These are phyloP conservation scores for Exophiala dermatitidis DNA, from an alignment of 2,329 filamentous ascomycete genomes.

Conservation along the genomic window DNA sequence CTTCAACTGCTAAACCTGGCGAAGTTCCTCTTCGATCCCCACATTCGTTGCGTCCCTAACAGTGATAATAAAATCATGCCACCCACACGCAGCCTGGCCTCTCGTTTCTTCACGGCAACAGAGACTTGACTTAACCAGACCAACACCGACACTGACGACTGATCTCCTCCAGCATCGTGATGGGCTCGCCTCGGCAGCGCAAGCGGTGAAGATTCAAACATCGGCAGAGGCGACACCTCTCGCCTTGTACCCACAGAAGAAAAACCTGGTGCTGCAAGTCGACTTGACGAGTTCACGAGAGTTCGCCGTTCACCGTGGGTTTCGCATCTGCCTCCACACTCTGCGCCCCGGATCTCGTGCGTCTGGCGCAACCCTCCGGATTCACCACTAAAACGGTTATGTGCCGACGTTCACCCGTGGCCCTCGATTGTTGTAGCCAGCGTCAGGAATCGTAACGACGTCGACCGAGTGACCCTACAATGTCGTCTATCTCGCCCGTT, in stretches of 20 bases:
- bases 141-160: too few species aligned
- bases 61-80: too few species aligned
- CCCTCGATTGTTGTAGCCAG: constrained; percentile 1
- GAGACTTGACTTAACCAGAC: too few species aligned
- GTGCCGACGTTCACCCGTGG: constrained; percentile 23
- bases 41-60: too few species aligned
- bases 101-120: too few species aligned
- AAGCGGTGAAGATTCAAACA: background rate
- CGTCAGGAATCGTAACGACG: constrained; percentile 1
- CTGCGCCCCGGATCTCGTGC: constrained; percentile 5
- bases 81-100: too few species aligned
- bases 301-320: background rate
- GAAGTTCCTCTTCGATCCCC: too few species aligned
- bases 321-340: constrained; percentile 3
- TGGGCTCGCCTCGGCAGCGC: background rate
- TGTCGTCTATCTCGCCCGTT: constrained; percentile 20
- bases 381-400: constrained; percentile 2
- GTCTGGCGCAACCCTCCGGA: background rate
- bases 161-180: too few species aligned
- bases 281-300: background rate
- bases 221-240: background rate
- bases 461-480: background rate
- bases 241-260: background rate
- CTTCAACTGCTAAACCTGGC: too few species aligned
- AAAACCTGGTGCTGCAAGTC: background rate